Conservation (phyloP, 495 filamentous ascomycete species). For the Delitschia confertaspora region DNA sequence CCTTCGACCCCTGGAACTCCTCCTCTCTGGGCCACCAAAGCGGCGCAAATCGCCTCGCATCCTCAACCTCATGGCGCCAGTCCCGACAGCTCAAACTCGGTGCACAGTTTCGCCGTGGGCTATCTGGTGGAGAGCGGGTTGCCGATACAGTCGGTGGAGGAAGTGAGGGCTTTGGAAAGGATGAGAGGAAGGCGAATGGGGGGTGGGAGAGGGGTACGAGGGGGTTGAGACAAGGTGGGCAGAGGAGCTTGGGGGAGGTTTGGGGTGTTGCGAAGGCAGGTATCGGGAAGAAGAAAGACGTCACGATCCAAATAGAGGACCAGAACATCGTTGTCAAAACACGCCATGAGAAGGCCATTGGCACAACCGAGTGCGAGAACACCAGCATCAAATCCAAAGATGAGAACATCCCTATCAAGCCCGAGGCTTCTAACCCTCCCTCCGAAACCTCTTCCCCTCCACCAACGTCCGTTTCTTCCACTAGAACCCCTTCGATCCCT, state of each 20-base stretch:
- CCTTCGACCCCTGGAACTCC: slow-evolving; percentile 77
- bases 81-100: slow-evolving; percentile 57
- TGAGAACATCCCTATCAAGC: too few relatives aligned
- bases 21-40: slow-evolving; percentile 73
- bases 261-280: slow-evolving; percentile 31
- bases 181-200: slow-evolving; percentile 39
- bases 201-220: slow-evolving; percentile 38
- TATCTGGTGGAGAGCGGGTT: slow-evolving; percentile 42
- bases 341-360: too few relatives aligned
- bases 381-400: too few relatives aligned
- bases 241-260: slow-evolving; percentile 34
- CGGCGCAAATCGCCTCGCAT: slow-evolving; percentile 51
- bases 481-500: slow-evolving; percentile 1
- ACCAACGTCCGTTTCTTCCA: too few relatives aligned
- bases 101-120: slow-evolving; percentile 53
- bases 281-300: slow-evolving; percentile 20
- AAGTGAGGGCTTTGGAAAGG: slow-evolving; percentile 31
- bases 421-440: too few relatives aligned
- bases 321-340: background rate
- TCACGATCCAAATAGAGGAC: slow-evolving; percentile 35
- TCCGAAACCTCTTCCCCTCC: too few relatives aligned
- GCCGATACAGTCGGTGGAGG: slow-evolving; percentile 52
- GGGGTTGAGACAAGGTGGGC: slow-evolving; percentile 39
- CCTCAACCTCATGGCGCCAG: slow-evolving; percentile 60
- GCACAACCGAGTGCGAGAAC: too few relatives aligned